Percentiles rank a stretch among this genome's conserved stretches.
phyloP scores from a whole-genome alignment of 495 filamentous ascomycete genomes.

The Clohesyomyces aquaticus region DNA sequence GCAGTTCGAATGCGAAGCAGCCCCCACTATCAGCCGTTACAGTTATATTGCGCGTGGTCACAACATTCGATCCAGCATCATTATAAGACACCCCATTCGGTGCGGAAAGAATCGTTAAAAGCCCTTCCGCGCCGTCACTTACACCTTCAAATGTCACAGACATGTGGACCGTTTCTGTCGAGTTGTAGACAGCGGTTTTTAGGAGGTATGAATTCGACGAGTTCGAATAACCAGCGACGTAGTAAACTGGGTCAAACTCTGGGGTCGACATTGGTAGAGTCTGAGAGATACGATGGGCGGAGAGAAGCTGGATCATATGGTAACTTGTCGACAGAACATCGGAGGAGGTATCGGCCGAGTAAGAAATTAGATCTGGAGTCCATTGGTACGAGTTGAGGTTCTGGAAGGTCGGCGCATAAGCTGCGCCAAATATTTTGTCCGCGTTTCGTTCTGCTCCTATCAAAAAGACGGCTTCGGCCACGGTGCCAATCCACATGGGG shows the following conservation, averaged over 20 bases:
- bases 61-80: conserved; percentile 49
- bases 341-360: conserved; percentile 40
- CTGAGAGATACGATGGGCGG: conserved; percentile 57
- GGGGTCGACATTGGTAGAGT: conserved; percentile 55
- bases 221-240: conserved; percentile 55
- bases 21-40: conserved; percentile 53
- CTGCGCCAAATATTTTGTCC: conserved; percentile 51
- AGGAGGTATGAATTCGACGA: conserved; percentile 53
- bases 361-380: conserved; percentile 46
- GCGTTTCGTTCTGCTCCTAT: conserved; percentile 70
- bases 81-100: conserved; percentile 51
- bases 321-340: conserved; percentile 50
- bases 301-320: conserved; percentile 51
- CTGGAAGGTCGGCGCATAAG: conserved; percentile 44
- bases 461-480: conserved; percentile 69
- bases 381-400: conserved; percentile 47
- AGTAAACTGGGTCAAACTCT: conserved; percentile 61
- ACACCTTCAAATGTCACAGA: conserved; percentile 60
- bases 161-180: conserved; percentile 55
- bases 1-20: conserved; percentile 45
- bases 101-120: conserved; percentile 63
- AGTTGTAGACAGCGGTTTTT: conserved; percentile 71
- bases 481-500: conserved; percentile 60
- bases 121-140: conserved; percentile 50
- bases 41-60: conserved; percentile 52